phyloP scores from a whole-genome alignment of 2,329 filamentous ascomycete genomes.

The Trichoderma lentiforme region DNA sequence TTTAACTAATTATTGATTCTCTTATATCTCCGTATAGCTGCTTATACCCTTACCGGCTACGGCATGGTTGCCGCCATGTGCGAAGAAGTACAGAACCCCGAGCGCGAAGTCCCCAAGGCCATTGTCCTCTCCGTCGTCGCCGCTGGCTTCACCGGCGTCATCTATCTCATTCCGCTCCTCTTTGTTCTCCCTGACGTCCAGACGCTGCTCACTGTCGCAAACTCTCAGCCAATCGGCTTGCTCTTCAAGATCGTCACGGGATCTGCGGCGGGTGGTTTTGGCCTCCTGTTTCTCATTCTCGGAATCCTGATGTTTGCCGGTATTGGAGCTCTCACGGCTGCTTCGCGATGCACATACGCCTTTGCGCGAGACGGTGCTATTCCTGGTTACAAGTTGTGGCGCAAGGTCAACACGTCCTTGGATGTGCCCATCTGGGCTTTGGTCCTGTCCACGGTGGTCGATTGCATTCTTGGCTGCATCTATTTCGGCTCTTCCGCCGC shows the following conservation, averaged over 20 bases:
- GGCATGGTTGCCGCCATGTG: constrained; percentile 55
- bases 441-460: constrained; percentile 63
- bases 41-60: constrained; percentile 45
- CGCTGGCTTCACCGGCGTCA: constrained; percentile 59
- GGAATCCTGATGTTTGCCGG: constrained; percentile 76
- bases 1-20: not conserved
- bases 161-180: constrained; percentile 69
- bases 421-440: constrained; percentile 70
- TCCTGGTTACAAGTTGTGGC: constrained; percentile 65
- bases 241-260: constrained; percentile 75
- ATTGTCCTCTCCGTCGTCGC: constrained; percentile 66
- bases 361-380: constrained; percentile 75
- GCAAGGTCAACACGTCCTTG: constrained; percentile 59
- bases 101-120: constrained; percentile 62
- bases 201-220: constrained; percentile 61
- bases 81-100: constrained; percentile 59
- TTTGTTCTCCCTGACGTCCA: constrained; percentile 70
- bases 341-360: constrained; percentile 71
- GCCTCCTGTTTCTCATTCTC: constrained; percentile 70
- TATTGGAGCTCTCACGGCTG: constrained; percentile 69
- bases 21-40: constrained; percentile 41
- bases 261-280: constrained; percentile 69
- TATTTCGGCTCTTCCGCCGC: constrained; percentile 76
- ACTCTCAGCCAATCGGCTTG: constrained; percentile 71
- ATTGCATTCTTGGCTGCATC: constrained; percentile 70